Evolutionary conservation across 1,284 basidiomycete species (phyloP).

Genomic region (Irpex sp.): DNA sequence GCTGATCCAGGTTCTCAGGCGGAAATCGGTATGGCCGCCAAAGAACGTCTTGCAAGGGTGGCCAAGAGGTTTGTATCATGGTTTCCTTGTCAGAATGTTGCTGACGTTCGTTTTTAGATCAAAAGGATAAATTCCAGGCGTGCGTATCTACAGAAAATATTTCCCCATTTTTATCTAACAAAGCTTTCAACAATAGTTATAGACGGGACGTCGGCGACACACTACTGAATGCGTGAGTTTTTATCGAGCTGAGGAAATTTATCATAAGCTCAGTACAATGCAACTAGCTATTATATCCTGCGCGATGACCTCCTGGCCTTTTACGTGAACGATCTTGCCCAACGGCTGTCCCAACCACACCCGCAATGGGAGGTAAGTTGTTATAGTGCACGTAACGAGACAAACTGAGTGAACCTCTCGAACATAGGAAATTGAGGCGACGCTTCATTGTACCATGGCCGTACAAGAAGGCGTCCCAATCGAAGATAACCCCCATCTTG

Average conservation of each 20-base stretch:
- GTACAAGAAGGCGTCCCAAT: slow-evolving; percentile 83
- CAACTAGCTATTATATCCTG: slow-evolving; percentile 76
- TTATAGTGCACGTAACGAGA: not conserved
- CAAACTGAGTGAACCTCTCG: not conserved
- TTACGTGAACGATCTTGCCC: slow-evolving; percentile 55
- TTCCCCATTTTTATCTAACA: not conserved
- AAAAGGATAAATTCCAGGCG: slow-evolving; percentile 71
- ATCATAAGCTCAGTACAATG: not conserved
- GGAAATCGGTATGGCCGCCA: slow-evolving; percentile 70
- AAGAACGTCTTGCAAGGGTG: slow-evolving; percentile 42
- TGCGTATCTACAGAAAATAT: slow-evolving; percentile 30
- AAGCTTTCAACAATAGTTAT: slow-evolving; percentile 44
- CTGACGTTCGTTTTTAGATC: slow-evolving; percentile 39
- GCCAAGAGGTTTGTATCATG: slow-evolving; percentile 55
- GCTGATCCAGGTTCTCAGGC: slow-evolving; percentile 62
- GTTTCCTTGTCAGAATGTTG: not conserved
- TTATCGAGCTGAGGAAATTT: not conserved
- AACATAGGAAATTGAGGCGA: slow-evolving; percentile 74
- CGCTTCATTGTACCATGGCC: slow-evolving; percentile 77
- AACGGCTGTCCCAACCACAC: slow-evolving; percentile 40
- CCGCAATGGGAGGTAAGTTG: slow-evolving; percentile 66
- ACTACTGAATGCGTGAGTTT: slow-evolving; percentile 78
- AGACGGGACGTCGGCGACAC: slow-evolving; percentile 87
- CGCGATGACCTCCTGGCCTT: slow-evolving; percentile 75
- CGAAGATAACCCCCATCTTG: slow-evolving; percentile 59